Conservation (phyloP, 2,329 filamentous ascomycete genomes). For the Colletotrichum coccodes region DNA sequence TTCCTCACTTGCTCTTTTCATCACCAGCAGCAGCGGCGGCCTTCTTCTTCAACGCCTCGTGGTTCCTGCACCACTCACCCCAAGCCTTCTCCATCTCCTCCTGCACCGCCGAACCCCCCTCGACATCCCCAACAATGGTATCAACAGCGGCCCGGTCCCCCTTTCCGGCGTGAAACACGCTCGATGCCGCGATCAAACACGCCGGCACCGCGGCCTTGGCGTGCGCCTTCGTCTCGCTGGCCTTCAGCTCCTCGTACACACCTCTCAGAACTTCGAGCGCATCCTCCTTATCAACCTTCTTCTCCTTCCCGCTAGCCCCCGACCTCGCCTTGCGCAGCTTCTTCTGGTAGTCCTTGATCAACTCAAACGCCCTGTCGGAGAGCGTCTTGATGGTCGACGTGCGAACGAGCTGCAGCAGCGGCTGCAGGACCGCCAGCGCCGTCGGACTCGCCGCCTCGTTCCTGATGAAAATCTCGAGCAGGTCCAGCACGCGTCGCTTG, state of each 20-base stretch:
- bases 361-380: constrained; percentile 75
- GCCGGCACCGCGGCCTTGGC: constrained; percentile 79
- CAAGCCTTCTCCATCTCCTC: constrained; percentile 27
- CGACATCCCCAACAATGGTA: constrained; percentile 71
- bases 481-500: constrained; percentile 91
- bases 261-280: constrained; percentile 68
- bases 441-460: constrained; percentile 77
- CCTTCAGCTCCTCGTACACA: constrained; percentile 75
- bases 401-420: constrained; percentile 80
- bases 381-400: constrained; percentile 82
- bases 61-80: constrained; percentile 32
- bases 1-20: constrained; percentile 1
- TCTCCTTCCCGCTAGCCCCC: constrained; percentile 54
- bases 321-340: constrained; percentile 67
- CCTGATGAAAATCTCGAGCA: constrained; percentile 86
- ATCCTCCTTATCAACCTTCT: constrained; percentile 49
- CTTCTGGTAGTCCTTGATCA: constrained; percentile 79
- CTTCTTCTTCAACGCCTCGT: constrained; percentile 29
- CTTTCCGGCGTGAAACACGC: constrained; percentile 66
- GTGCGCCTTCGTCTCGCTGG: constrained; percentile 74
- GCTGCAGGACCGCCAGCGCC: constrained; percentile 76
- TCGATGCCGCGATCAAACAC: constrained; percentile 73
- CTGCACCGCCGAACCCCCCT: constrained; percentile 47
- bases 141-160: constrained; percentile 64
- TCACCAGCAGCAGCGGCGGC: neutral